Base-by-base conservation (phyloP, 139 green algal genomes). In the Chlorella sp. region DNA sequence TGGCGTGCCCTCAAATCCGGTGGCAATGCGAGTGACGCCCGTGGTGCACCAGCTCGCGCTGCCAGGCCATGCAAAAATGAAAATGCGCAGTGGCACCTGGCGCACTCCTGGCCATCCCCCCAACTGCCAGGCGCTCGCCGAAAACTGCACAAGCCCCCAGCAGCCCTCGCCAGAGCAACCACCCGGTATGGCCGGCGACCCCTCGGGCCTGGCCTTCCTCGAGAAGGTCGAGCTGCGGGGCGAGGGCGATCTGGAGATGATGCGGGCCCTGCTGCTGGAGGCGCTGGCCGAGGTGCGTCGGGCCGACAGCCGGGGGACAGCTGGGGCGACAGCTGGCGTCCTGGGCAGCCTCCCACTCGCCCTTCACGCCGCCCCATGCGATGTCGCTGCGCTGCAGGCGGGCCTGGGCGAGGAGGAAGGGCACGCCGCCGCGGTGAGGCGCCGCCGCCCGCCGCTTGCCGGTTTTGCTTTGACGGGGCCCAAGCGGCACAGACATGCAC, bases 261-360 rank as follows among this genome's bases (percentile, higher is more conserved):
- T 87, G 28, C 68, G 43, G 7, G 38, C 13, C 28, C 74, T 87
- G 60, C 43, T 87, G 60, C 54, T 81, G 24, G 24, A 65, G 28
- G 56, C 51, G n/a, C 19, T 86, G 54, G 41, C 1, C 74, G 82
- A 87, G 83, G 77, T 81, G 30, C 22, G 76, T 58, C 13, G 20
- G 8, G 79, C 60, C 44, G 60, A 60, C 77, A 58, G 60, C 32
- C 24, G 44, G 38, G 24, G 76, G 48, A 36, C 44, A 51, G 40
- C 13, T 16, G 2, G 43, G 73, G 26, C 44, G 73, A 78, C 73
- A 78, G 44, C 73, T 6, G 4, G 16, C 28, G 76, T 19, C 2
- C 34, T 30, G 56, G 40, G 51, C 51, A 3, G 14, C 51, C 8
- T 8, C 8, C 51, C 14, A 11, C 51, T 26, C 13, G 51, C 46